Base-by-base conservation (phyloP, 495 filamentous ascomycete species). In the Lophiotrema nucula region DNA sequence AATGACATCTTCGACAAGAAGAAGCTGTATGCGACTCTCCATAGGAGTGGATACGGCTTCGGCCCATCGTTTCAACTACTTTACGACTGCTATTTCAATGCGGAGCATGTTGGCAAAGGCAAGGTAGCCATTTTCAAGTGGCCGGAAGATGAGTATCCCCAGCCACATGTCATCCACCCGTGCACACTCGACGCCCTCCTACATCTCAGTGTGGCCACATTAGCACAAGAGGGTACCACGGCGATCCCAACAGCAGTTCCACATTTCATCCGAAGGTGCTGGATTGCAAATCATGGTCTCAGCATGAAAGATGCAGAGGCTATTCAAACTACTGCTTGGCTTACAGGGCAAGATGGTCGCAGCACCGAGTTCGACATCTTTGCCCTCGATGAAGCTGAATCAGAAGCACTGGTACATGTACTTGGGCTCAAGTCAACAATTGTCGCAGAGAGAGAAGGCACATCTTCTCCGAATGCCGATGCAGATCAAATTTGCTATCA, bases 101-200 rank as follows among this genome's bases (percentile, higher is more conserved):
- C 25, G 2, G 16, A 21, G 0, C 16, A 56, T 5, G 53, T 11
- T 11, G 31, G 31, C 31, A 47, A 35, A 35, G 53, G 35, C 35
- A 42, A 56, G 22, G 25, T 56, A 3, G 27, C 35, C 8, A 10
- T 47, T 8, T 56, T 22, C 42, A 26, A 56, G 22, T 56, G 53
- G 53, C 23, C 41, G 1, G 11, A 11, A n/a, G 53, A 38, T 31
- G 13, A 1, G 4, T 38, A 21, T 47, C 53, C 41, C 4, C 53
- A 56, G 26, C 25, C 24, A 18, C 54, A 57, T 21, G 25, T 57
- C 23, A 23, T 57, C 1, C 54, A 57, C 22, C 54, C 54, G 1
- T 41, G 31, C 27, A 27, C 54, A 1, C 38, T 57, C 18, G 54
- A 57, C 21, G 45, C 31, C n/a, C 42, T 57, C 2, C 23, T 57